phyloP scores from a whole-genome alignment of 2,329 filamentous ascomycete genomes.

The Fusarium papillatum region DNA sequence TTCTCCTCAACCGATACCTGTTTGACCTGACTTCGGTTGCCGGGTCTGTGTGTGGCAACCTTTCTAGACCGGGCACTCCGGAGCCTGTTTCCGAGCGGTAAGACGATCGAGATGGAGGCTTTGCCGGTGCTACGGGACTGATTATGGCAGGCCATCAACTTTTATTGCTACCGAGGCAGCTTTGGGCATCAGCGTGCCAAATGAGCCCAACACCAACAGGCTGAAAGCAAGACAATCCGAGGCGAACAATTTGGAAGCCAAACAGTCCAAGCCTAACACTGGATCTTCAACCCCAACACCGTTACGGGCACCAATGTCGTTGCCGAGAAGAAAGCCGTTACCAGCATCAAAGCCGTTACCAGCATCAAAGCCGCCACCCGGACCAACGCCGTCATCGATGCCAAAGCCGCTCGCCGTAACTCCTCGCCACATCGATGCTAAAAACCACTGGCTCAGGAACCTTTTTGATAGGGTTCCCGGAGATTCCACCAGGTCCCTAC shows the following conservation, averaged over 20 bases:
- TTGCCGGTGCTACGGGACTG: background rate
- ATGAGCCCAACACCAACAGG: background rate
- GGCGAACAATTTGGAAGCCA: background rate
- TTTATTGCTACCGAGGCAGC: background rate
- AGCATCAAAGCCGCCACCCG: no score
- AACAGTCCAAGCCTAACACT: background rate
- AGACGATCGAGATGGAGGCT: background rate
- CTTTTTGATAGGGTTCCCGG: no score
- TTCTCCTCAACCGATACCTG: background rate
- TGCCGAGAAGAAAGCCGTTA: no score
- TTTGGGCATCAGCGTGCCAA: background rate
- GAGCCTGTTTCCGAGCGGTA: background rate
- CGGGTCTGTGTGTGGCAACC: background rate
- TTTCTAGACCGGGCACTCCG: background rate
- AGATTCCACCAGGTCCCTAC: no score
- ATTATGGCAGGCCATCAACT: background rate
- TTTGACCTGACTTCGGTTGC: background rate
- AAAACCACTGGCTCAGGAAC: no score
- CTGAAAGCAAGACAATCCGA: background rate
- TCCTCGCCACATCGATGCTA: no score
- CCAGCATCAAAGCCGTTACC: no score
- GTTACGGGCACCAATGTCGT: background rate
- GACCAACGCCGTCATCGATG: no score
- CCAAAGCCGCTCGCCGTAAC: no score
- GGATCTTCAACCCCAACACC: background rate